Evolutionary conservation across 192 early-diverging fungal genomes (phyloP).

Genomic region (Obelidium mucronatum): DNA sequence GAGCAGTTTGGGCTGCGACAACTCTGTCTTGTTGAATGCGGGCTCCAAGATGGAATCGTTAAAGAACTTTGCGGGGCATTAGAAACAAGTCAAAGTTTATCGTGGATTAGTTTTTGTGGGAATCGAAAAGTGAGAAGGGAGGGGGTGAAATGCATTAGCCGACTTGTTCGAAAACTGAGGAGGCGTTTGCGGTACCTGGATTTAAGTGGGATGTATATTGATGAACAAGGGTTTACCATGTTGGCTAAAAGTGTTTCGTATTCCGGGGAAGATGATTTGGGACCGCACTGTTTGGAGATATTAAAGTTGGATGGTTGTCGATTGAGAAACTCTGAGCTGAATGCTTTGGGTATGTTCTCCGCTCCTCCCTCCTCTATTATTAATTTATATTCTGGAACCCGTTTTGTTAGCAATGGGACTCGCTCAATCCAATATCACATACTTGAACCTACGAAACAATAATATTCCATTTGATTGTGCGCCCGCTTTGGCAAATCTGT

Average conservation of each 20-base stretch:
- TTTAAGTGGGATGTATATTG: background rate
- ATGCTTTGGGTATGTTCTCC: background rate
- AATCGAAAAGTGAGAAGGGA: background rate
- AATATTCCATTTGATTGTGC: background rate
- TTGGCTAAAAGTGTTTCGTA: background rate
- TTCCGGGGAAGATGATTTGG: too few species aligned
- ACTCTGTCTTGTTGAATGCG: background rate
- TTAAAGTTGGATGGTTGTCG: background rate
- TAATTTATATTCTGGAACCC: background rate
- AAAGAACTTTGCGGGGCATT: background rate
- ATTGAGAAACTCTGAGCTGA: background rate
- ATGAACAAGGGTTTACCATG: background rate
- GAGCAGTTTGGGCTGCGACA: background rate
- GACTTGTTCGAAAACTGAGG: background rate
- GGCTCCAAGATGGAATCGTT: background rate
- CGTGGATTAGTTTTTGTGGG: background rate
- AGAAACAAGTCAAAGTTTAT: background rate
- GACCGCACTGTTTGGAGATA: too few species aligned
- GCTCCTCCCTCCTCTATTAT: background rate
- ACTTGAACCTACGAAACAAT: background rate
- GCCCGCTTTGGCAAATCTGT: background rate
- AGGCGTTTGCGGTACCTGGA: background rate
- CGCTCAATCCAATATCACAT: background rate
- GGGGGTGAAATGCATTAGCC: background rate
- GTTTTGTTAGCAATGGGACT: background rate